Conservation (phyloP, 176 grass and related monocot species). For the Oryza glaberrima region DNA sequence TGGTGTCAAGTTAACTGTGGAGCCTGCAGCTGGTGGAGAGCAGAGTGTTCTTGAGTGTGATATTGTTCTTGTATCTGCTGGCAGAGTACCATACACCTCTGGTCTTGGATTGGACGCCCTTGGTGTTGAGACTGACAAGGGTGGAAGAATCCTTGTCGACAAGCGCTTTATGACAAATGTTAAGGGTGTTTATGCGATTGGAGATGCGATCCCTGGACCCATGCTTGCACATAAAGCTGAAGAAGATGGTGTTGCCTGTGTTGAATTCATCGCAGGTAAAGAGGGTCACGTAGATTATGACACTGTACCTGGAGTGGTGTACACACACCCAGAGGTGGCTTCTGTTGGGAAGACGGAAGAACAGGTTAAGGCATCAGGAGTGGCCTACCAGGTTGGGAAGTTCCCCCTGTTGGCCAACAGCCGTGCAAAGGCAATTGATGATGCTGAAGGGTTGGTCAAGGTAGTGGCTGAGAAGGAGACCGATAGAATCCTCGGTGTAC, state of each 20-base stretch:
- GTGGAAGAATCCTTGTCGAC: slow-evolving; percentile 68
- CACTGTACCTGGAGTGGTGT: slow-evolving; percentile 71
- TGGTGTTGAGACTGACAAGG: slow-evolving; percentile 77
- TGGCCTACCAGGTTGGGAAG: slow-evolving; percentile 74
- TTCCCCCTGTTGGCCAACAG: slow-evolving; percentile 85
- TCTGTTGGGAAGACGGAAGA: slow-evolving; percentile 93
- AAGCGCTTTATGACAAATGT: slow-evolving; percentile 80
- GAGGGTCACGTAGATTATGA: slow-evolving; percentile 88
- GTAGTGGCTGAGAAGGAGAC: slow-evolving; percentile 82
- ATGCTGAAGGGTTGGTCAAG: slow-evolving; percentile 86
- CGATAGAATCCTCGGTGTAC: slow-evolving; percentile 78
- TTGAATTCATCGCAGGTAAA: slow-evolving; percentile 84
- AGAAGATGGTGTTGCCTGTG: slow-evolving; percentile 85
- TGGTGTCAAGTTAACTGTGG: slow-evolving; percentile 69
- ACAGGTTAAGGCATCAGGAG: slow-evolving; percentile 75
- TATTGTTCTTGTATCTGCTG: slow-evolving; percentile 79
- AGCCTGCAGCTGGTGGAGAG: slow-evolving; percentile 77
- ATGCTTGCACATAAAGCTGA: slow-evolving; percentile 95
- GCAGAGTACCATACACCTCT: slow-evolving; percentile 66
- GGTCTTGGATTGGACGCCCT: slow-evolving; percentile 68
- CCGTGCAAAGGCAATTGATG: slow-evolving; percentile 81
- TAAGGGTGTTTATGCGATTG: slow-evolving; percentile 75
- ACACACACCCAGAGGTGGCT: slow-evolving; percentile 90
- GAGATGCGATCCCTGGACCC: slow-evolving; percentile 76
- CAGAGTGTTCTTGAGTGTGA: slow-evolving; percentile 71